Conservation (phyloP, 768 basidiomycete species). For the Goffeauzyma gilvescens region DNA sequence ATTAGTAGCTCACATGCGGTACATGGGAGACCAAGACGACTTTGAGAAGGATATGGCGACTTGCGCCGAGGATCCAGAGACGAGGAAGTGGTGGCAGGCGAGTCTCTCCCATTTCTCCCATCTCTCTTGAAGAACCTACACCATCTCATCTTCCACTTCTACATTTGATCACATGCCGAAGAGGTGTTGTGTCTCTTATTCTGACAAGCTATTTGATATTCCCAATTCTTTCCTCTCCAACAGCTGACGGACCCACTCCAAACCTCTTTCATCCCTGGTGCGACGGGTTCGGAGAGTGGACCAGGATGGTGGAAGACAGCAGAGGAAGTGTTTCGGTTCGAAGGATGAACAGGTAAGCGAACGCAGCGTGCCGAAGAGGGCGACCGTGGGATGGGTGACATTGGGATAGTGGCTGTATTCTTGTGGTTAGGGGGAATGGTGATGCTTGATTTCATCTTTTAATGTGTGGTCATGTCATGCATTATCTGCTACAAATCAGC, state of each 20-base stretch:
- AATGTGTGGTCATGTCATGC: too few species aligned
- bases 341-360: too few species aligned
- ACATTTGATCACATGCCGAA: neutral
- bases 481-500: too few species aligned
- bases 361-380: too few species aligned
- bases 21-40: slow-evolving; percentile 40
- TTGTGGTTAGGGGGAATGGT: too few species aligned
- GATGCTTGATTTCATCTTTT: too few species aligned
- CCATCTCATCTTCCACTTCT: neutral
- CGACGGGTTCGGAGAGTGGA: slow-evolving; percentile 47
- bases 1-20: slow-evolving; percentile 63
- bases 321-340: slow-evolving; percentile 56
- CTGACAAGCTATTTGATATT: neutral
- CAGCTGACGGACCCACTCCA: slow-evolving; percentile 52
- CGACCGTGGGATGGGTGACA: too few species aligned
- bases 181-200: neutral
- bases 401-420: too few species aligned
- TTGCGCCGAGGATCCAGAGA: slow-evolving; percentile 48
- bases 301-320: slow-evolving; percentile 46
- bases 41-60: slow-evolving; percentile 48
- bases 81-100: slow-evolving; percentile 56
- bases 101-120: slow-evolving; percentile 4
- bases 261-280: slow-evolving; percentile 51
- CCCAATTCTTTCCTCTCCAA: neutral
- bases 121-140: neutral